Conservation (phyloP, 768 basidiomycete species). For the Lactarius vividus region DNA sequence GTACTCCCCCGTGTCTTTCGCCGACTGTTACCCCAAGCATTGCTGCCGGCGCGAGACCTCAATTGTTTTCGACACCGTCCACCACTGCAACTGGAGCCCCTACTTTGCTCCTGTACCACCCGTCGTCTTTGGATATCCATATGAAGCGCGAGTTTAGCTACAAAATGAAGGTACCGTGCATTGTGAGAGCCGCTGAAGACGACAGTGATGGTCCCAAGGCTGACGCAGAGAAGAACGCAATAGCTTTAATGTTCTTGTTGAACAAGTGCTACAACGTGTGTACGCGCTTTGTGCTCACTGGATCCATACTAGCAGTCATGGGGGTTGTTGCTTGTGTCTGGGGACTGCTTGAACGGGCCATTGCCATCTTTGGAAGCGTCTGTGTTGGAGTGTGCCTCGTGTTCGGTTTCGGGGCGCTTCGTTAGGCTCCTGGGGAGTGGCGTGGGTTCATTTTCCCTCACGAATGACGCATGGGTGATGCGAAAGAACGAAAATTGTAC, state of each 20-base stretch:
- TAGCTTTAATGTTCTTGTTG: constrained; percentile 7
- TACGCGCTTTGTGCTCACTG: constrained; percentile 11
- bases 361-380: constrained; percentile 18
- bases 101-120: constrained; percentile 8
- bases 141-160: constrained; percentile 7
- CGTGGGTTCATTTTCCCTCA: neutral
- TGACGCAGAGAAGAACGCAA: neutral
- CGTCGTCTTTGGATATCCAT: constrained; percentile 1
- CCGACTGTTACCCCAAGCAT: neutral
- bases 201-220: neutral
- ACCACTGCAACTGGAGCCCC: neutral
- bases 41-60: neutral
- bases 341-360: constrained; percentile 4
- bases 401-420: constrained; percentile 15
- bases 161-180: neutral
- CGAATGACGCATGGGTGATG: constrained; percentile 8
- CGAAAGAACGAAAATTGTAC: neutral
- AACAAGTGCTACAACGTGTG: constrained; percentile 14
- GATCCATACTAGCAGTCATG: constrained; percentile 9
- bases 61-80: neutral
- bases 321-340: constrained; percentile 16
- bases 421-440: constrained; percentile 8
- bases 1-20: neutral
- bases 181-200: neutral
- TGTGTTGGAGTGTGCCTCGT: constrained; percentile 17